A percentile compares a stretch with the other conserved stretches of the same genome.
Conservation (phyloP, 768 basidiomycete species). For the Clitopilus passeckerianus region DNA sequence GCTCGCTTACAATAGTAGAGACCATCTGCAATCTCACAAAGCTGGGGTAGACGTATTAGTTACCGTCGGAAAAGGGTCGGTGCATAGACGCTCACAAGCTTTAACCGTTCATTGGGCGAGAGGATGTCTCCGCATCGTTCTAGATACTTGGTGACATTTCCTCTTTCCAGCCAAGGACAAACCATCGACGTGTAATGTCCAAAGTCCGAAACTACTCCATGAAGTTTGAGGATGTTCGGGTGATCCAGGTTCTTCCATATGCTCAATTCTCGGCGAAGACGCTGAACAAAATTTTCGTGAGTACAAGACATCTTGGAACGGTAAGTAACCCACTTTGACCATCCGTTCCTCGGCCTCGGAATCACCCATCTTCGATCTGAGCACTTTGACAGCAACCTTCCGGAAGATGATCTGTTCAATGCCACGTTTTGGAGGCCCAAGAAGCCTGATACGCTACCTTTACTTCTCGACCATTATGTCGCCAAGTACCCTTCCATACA, state of each 20-base stretch:
- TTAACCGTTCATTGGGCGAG: conserved; percentile 26
- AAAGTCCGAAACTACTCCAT: conserved; percentile 30
- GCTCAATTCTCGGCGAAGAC: conserved; percentile 27
- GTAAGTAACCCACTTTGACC: conserved; percentile 18
- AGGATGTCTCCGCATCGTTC: conserved; percentile 29
- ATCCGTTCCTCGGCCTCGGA: conserved; percentile 24
- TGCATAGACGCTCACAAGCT: conserved; percentile 19
- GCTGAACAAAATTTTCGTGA: conserved; percentile 13
- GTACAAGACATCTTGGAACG: background rate
- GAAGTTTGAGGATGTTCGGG: conserved; percentile 30
- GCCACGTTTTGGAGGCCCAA: background rate
- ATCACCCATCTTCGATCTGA: conserved; percentile 27
- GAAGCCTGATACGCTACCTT: conserved; percentile 13
- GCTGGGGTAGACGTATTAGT: conserved; percentile 16
- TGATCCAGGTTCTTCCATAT: conserved; percentile 34
- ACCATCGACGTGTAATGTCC: conserved; percentile 33
- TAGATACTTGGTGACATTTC: conserved; percentile 31
- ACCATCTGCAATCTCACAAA: conserved; percentile 33
- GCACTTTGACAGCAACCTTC: conserved; percentile 33
- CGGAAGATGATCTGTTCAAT: background rate
- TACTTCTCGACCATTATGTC: conserved; percentile 12
- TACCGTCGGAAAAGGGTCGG: background rate
- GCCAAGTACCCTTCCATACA: conserved; percentile 35
- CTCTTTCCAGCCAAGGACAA: conserved; percentile 37
- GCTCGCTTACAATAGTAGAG: conserved; percentile 28